phyloP scores from a whole-genome alignment of 2,329 filamentous ascomycete species.

The Exophiala viscosa region DNA sequence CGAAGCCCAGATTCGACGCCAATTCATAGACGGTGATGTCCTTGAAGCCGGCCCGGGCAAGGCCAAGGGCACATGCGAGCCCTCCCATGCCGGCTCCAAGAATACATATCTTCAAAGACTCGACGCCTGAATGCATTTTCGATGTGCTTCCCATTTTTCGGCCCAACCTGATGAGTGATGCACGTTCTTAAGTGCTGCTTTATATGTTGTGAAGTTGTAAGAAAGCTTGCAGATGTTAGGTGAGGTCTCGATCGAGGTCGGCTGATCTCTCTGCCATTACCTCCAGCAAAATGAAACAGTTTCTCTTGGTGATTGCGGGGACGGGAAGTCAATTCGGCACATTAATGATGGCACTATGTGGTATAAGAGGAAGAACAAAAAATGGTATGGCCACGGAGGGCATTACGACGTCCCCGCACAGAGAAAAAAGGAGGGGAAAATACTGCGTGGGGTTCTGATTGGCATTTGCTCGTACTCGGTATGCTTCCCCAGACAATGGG shows the following conservation, averaged over 20 bases:
- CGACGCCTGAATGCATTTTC: conserved; percentile 16
- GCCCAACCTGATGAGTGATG: neutral
- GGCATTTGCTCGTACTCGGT: too few species aligned
- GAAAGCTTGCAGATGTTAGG: neutral
- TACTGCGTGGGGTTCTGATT: too few species aligned
- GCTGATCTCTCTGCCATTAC: too few species aligned
- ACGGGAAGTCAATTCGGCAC: too few species aligned
- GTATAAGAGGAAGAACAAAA: too few species aligned
- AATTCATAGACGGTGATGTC: conserved; percentile 71
- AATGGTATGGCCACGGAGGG: too few species aligned
- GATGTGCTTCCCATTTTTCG: neutral
- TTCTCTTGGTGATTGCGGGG: too few species aligned
- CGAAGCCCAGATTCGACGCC: conserved; percentile 70
- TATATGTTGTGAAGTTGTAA: neutral
- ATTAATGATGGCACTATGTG: too few species aligned
- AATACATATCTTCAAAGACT: conserved; percentile 39
- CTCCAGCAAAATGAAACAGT: too few species aligned
- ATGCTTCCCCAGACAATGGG: too few species aligned
- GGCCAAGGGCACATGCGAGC: conserved; percentile 65
- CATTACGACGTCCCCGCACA: too few species aligned
- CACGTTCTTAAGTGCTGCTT: neutral
- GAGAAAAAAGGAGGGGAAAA: too few species aligned
- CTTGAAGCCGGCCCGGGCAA: conserved; percentile 72
- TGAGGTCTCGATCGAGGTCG: neutral
- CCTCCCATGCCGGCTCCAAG: conserved; percentile 67